These are phyloP conservation scores for Coccomyxa sp. DNA, from an alignment of 139 green algal genomes.

Conservation along the genomic window DNA sequence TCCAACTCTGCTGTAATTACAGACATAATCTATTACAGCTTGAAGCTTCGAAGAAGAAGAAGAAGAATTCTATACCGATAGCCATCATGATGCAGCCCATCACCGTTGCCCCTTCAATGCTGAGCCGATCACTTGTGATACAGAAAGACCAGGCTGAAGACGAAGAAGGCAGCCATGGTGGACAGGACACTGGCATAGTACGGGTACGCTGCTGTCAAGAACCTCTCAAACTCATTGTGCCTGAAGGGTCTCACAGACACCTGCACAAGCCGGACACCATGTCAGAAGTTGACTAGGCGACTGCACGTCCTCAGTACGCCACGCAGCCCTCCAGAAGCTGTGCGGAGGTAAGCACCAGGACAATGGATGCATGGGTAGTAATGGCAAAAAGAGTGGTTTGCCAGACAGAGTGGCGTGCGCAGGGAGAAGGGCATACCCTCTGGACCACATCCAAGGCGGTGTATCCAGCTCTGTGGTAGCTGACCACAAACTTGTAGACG, in stretches of 20 bases:
- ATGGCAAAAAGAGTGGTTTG: not conserved
- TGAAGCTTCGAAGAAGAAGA: no score
- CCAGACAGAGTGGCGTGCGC: not conserved
- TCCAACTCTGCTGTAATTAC: no score
- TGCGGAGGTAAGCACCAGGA: not conserved
- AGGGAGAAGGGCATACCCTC: not conserved
- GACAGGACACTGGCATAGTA: slow-evolving; percentile 76
- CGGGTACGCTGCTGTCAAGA: slow-evolving; percentile 81
- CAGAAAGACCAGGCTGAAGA: slow-evolving; percentile 61
- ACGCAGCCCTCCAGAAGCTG: no score
- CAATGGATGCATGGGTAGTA: not conserved
- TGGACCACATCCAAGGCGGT: slow-evolving; percentile 55
- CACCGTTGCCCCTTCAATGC: no score
- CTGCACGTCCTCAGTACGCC: no score
- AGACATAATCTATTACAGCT: no score
- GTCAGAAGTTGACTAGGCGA: no score
- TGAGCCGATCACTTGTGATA: slow-evolving; percentile 76
- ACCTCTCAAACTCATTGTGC: slow-evolving; percentile 95
- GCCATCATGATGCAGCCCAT: no score
- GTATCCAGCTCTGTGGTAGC: slow-evolving; percentile 79
- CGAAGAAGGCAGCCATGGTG: slow-evolving; percentile 73
- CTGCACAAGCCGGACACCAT: no score
- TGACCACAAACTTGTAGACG: slow-evolving; percentile 96
- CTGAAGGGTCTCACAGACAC: slow-evolving; percentile 88
- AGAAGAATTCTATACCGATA: no score